Evolutionary conservation across 805 yeast genomes (phyloP).

Genomic region (Citeromyces nyonsensis): DNA sequence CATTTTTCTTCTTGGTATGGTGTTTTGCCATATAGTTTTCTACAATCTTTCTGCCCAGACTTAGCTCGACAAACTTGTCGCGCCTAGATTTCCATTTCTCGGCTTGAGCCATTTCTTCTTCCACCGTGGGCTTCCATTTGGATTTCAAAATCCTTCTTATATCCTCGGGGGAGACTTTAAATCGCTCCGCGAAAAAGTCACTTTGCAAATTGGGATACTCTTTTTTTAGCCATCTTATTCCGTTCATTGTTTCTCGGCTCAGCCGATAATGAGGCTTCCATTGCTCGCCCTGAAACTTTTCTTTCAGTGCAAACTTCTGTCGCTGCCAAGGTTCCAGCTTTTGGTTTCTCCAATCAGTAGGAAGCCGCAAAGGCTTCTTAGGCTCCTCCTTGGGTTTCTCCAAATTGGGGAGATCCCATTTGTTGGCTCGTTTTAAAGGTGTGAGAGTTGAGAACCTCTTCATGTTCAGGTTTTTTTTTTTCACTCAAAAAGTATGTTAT

Average conservation of each 20-base stretch:
- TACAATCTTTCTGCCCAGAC: no score
- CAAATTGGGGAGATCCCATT: slow-evolving; percentile 20
- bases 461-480: no score
- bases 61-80: slow-evolving; percentile 8
- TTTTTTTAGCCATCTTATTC: slow-evolving; percentile 38
- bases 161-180: slow-evolving; percentile 67
- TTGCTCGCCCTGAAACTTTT: slow-evolving; percentile 37
- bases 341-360: slow-evolving; percentile 27
- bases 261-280: slow-evolving; percentile 61
- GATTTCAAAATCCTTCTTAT: slow-evolving; percentile 67
- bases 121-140: slow-evolving; percentile 53
- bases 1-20: no score
- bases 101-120: slow-evolving; percentile 28
- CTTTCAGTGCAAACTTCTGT: slow-evolving; percentile 46
- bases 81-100: slow-evolving; percentile 41
- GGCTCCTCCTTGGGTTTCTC: slow-evolving; percentile 12
- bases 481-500: no score
- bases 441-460: no score
- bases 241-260: slow-evolving; percentile 54
- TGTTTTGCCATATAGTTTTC: no score
- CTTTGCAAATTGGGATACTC: slow-evolving; percentile 45
- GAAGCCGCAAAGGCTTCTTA: slow-evolving; percentile 10
- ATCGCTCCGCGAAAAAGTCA: slow-evolving; percentile 43
- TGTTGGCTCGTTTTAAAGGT: slow-evolving; percentile 7
- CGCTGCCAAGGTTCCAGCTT: slow-evolving; percentile 49